phyloP scores from a whole-genome alignment of 331 rosid species.

The Dryas integrifolia region DNA sequence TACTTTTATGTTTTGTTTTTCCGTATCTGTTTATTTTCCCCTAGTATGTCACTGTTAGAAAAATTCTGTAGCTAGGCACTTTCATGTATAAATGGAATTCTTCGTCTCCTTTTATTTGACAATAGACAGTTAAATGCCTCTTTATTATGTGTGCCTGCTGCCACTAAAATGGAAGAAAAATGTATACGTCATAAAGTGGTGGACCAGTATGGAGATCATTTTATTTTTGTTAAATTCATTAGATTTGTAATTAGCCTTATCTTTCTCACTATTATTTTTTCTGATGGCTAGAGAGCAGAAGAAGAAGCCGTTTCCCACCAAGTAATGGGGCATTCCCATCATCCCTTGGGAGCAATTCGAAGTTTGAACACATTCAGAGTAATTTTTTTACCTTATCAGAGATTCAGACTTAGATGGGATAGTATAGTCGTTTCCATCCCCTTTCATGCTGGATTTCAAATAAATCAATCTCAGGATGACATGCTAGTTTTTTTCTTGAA shows the following conservation, averaged over 20 bases:
- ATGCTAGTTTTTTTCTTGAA: slow-evolving; percentile 1
- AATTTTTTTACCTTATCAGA: slow-evolving; percentile 29
- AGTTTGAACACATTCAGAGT: slow-evolving; percentile 66
- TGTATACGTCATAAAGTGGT: slow-evolving; percentile 15
- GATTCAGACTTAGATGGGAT: slow-evolving; percentile 23
- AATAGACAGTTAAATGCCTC: slow-evolving; percentile 1
- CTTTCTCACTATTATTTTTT: slow-evolving; percentile 20
- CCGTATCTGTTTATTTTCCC: neutral
- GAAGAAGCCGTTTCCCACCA: slow-evolving; percentile 70
- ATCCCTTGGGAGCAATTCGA: slow-evolving; percentile 58
- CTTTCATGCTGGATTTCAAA: slow-evolving; percentile 15
- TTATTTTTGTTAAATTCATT: slow-evolving; percentile 9
- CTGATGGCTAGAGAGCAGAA: slow-evolving; percentile 55
- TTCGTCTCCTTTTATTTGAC: neutral
- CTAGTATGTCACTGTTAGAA: neutral
- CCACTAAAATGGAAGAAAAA: slow-evolving; percentile 14
- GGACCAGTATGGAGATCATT: slow-evolving; percentile 8
- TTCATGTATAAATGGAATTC: neutral
- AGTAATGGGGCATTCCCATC: slow-evolving; percentile 74
- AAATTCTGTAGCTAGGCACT: neutral
- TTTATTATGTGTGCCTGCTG: slow-evolving; percentile 16
- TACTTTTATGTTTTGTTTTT: slow-evolving; percentile 3
- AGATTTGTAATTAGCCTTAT: neutral
- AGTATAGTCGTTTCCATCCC: neutral
- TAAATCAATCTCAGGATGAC: slow-evolving; percentile 11